Conservation (phyloP, 768 basidiomycete genomes). For the Lactifluus echinatus region DNA sequence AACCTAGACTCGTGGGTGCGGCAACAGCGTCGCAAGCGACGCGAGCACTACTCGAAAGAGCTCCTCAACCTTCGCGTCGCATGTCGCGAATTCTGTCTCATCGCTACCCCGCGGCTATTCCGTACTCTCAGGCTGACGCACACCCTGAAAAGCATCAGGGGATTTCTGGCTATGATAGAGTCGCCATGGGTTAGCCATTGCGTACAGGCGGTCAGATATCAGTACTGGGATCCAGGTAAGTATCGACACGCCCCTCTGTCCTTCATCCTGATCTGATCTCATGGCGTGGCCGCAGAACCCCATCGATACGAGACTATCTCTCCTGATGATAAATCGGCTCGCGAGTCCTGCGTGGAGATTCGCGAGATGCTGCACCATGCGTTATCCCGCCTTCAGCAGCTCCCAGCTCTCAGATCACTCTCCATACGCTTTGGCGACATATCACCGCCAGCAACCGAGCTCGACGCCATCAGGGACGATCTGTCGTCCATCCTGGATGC, state of each 20-base stretch:
- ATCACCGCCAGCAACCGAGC: neutral
- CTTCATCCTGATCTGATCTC: neutral
- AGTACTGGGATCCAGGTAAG: conserved; percentile 16
- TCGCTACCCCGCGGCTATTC: conserved; percentile 3
- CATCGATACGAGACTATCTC: neutral
- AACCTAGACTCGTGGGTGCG: neutral
- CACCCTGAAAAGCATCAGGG: conserved; percentile 3
- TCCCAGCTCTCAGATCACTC: conserved; percentile 5
- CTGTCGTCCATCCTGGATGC: conserved; percentile 4
- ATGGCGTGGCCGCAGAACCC: neutral
- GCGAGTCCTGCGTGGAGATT: neutral
- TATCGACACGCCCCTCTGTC: no score
- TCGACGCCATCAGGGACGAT: neutral
- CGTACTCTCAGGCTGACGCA: conserved; percentile 7
- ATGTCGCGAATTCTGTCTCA: conserved; percentile 3
- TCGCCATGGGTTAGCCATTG: conserved; percentile 4
- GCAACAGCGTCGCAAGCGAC: neutral
- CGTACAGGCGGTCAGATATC: conserved; percentile 3
- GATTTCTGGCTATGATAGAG: neutral
- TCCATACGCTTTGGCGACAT: conserved; percentile 11
- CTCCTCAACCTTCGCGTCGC: conserved; percentile 2
- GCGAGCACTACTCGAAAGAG: neutral
- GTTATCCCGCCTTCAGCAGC: conserved; percentile 4
- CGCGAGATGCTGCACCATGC: neutral
- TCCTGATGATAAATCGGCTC: neutral